Evolutionary conservation across 1,284 basidiomycete species (phyloP).

Genomic region (Phellopilus nigrolimitatus): DNA sequence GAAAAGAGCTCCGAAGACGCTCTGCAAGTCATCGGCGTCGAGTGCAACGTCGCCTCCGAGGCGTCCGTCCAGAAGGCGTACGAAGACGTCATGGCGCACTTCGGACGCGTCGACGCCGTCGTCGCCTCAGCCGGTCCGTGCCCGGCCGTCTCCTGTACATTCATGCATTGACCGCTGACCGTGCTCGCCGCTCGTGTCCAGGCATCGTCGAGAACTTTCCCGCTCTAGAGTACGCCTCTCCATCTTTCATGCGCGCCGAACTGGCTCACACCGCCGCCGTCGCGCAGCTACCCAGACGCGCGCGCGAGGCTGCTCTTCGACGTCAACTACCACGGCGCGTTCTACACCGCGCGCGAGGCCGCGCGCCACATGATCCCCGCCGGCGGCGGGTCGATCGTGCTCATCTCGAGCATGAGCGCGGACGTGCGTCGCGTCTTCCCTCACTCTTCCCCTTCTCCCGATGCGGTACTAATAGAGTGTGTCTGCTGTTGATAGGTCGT

Average conservation of each 20-base stretch:
- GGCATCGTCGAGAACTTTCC: conserved; percentile 91
- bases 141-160: conserved; percentile 12
- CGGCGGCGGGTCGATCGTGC: conserved; percentile 76
- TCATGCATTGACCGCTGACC: neutral
- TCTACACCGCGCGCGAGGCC: conserved; percentile 92
- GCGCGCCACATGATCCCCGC: conserved; percentile 75
- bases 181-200: conserved; percentile 25
- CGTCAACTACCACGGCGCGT: conserved; percentile 90
- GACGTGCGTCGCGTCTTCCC: conserved; percentile 48
- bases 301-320: conserved; percentile 81
- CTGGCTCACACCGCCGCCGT: neutral
- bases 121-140: conserved; percentile 83
- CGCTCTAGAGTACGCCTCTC: conserved; percentile 68
- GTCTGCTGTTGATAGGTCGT: conserved; percentile 55
- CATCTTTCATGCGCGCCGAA: neutral
- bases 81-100: conserved; percentile 58
- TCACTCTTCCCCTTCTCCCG: neutral
- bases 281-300: conserved; percentile 71
- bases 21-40: conserved; percentile 72
- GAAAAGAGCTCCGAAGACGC: conserved; percentile 42
- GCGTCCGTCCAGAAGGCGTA: conserved; percentile 71
- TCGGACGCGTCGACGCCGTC: conserved; percentile 81
- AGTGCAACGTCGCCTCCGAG: conserved; percentile 88
- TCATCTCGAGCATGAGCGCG: conserved; percentile 89
- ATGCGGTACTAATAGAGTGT: conserved; percentile 20